Percentiles rank a stretch among this genome's conserved stretches.
Evolutionary conservation across 2,329 filamentous ascomycete genomes (phyloP).

Genomic region (Alternaria brassicicola): DNA sequence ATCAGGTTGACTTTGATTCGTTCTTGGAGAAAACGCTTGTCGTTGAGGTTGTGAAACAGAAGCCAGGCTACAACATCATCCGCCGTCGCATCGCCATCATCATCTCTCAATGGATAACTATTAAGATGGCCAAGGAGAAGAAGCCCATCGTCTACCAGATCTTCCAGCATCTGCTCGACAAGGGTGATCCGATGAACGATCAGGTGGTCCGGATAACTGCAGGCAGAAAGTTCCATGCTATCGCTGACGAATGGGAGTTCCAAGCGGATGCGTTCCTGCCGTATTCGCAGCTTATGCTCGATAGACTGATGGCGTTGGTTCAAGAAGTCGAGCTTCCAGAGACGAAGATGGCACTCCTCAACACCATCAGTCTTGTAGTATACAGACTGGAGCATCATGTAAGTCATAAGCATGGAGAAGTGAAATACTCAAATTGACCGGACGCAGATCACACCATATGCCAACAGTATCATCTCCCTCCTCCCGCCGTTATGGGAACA

Average conservation of each 20-base stretch:
- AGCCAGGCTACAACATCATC: constrained; percentile 76
- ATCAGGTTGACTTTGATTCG: constrained; percentile 80
- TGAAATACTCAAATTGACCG: constrained; percentile 7
- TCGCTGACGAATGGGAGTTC: constrained; percentile 87
- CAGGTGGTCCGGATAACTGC: constrained; percentile 91
- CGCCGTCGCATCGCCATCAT: constrained; percentile 87
- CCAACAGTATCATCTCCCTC: constrained; percentile 80
- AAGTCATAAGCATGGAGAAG: constrained; percentile 22
- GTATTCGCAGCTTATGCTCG: constrained; percentile 75
- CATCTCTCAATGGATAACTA: constrained; percentile 85
- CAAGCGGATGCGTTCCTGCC: constrained; percentile 74
- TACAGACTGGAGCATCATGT: constrained; percentile 78
- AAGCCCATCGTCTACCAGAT: constrained; percentile 83
- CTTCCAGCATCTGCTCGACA: constrained; percentile 83
- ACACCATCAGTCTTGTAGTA: constrained; percentile 82
- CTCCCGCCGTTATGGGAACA: constrained; percentile 84
- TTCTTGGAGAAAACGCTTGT: constrained; percentile 78
- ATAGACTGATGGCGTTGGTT: constrained; percentile 76
- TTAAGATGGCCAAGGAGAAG: constrained; percentile 73
- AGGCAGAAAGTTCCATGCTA: constrained; percentile 78
- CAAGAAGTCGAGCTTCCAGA: constrained; percentile 81
- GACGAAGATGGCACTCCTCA: constrained; percentile 87
- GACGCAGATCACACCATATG: constrained; percentile 64
- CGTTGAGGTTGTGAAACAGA: constrained; percentile 74
- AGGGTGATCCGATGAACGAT: constrained; percentile 80